Base-by-base conservation (phyloP, 768 basidiomycete genomes). In the Russula brevipes region DNA sequence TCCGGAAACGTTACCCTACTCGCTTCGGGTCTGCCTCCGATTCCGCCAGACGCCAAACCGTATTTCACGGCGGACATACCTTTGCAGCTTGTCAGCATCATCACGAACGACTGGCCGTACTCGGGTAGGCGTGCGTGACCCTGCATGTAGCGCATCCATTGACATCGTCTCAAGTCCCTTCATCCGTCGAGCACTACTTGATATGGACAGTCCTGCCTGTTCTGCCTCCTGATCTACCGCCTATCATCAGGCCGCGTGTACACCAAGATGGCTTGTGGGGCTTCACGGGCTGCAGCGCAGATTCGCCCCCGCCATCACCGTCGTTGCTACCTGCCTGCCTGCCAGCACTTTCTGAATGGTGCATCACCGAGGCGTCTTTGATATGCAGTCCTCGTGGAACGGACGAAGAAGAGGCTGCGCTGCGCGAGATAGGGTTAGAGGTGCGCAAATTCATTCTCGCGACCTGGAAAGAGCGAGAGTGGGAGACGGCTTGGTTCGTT, bases 401-500 rank as follows among this genome's bases (percentile, higher is more conserved):
- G 0, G 74, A 76, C 4, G 82, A 80, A 66, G 85, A 89, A 69
- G 82, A 82, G 44, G 70, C 62, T 17, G 73, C 83, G 60, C 77
- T 88, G 10, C 71, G 71, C 52, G 71, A 71, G 50, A 86, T 83
- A 5, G 85, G 85, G 6, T 71, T 67, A 47, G 85, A 89, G 65
- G 82, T 91, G 47, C 77, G 82, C 39, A 73, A 73, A 54, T 93
- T 87, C 72, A 81, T 94, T 12, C 78, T 74, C 71, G 78, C 77
- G 53, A 76, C 83, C 53, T 94, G 92, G 92, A 68, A 70, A 17
- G 88, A 91, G 69, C 72, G 69, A 5, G 80, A 82, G n/a, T 94
- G 89, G 91, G 92, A 94, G 74, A 91, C 90, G 0, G 89, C 89
- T 2, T 94, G 92, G 92, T 93, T 93, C 70, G 87, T 91, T 47